These are phyloP conservation scores for Rhodotorula sp. DNA, from an alignment of 1,284 basidiomycete genomes.

Conservation along the genomic window DNA sequence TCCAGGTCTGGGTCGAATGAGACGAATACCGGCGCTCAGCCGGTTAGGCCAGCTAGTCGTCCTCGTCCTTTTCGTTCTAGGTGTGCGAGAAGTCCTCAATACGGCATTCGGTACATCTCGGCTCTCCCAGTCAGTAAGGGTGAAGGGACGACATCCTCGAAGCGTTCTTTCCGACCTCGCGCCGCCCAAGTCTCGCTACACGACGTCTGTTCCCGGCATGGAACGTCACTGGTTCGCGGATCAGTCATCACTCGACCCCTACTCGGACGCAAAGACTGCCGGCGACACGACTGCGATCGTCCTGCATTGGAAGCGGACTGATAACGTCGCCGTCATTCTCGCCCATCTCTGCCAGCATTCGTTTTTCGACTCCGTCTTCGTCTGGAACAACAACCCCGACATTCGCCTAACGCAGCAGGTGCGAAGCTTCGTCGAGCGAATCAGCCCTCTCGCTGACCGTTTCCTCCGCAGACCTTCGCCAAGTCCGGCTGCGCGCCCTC, in stretches of 20 bases:
- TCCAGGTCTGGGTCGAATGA: neutral
- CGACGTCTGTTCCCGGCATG: neutral
- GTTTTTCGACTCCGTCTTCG: constrained; percentile 36
- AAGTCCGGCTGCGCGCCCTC: constrained; percentile 35
- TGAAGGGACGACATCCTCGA: constrained; percentile 7
- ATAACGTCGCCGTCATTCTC: constrained; percentile 40
- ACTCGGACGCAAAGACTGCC: neutral
- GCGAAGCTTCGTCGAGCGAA: neutral
- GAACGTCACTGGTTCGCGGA: constrained; percentile 8
- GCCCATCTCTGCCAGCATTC: constrained; percentile 38
- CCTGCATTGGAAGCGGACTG: constrained; percentile 43
- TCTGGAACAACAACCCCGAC: constrained; percentile 45
- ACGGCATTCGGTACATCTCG: neutral
- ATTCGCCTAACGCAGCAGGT: constrained; percentile 28
- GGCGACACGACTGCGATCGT: constrained; percentile 40
- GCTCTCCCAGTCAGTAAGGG: neutral
- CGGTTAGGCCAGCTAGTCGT: constrained; percentile 4
- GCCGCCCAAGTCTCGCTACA: neutral
- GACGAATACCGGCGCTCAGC: neutral
- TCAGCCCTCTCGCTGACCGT: no score
- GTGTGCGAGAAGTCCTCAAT: constrained; percentile 9
- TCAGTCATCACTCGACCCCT: neutral
- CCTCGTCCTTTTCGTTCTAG: constrained; percentile 15
- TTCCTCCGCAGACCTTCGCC: constrained; percentile 30
- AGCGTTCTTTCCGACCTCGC: constrained; percentile 6